These are phyloP conservation scores for Paralagenidium karlingii DNA, from an alignment of 352 stramenopile genomes.

Conservation along the genomic window DNA sequence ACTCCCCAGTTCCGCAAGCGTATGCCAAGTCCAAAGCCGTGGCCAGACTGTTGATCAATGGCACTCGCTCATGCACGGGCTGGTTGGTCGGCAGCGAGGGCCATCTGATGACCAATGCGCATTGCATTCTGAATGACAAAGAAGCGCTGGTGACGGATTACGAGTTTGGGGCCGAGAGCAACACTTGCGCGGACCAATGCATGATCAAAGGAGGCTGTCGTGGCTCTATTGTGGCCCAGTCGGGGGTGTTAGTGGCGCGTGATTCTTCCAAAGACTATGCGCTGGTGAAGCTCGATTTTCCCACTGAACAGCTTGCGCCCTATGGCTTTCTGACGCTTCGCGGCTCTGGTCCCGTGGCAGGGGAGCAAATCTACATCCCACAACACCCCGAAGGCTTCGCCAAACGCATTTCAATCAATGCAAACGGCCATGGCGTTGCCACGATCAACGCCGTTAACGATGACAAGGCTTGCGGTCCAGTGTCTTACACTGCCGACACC, in stretches of 20 bases:
- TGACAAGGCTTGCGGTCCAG: conserved; percentile 9
- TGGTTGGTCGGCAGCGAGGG: conserved; percentile 27
- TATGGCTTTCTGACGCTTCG: conserved; percentile 54
- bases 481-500: conserved; percentile 22
- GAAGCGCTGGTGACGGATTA: conserved; percentile 10
- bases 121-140: conserved; percentile 18
- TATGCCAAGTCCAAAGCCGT: conserved; percentile 16
- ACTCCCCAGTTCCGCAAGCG: conserved; percentile 6
- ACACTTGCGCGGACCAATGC: conserved; percentile 17
- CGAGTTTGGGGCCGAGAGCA: conserved; percentile 18
- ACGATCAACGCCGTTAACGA: conserved; percentile 13
- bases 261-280: conserved; percentile 37
- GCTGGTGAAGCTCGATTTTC: conserved; percentile 24
- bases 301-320: conserved; percentile 16
- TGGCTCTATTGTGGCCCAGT: conserved; percentile 12
- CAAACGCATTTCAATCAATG: conserved; percentile 43
- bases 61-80: conserved; percentile 22
- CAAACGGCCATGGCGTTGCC: conserved; percentile 26
- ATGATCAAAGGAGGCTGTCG: conserved; percentile 9
- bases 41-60: conserved; percentile 17
- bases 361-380: conserved; percentile 60
- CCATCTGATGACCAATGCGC: conserved; percentile 32
- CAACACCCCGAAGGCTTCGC: conserved; percentile 47
- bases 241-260: conserved; percentile 33
- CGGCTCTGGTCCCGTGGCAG: conserved; percentile 18